Base-by-base conservation (phyloP, 2,329 filamentous ascomycete genomes). In the Xylariales sp. region DNA sequence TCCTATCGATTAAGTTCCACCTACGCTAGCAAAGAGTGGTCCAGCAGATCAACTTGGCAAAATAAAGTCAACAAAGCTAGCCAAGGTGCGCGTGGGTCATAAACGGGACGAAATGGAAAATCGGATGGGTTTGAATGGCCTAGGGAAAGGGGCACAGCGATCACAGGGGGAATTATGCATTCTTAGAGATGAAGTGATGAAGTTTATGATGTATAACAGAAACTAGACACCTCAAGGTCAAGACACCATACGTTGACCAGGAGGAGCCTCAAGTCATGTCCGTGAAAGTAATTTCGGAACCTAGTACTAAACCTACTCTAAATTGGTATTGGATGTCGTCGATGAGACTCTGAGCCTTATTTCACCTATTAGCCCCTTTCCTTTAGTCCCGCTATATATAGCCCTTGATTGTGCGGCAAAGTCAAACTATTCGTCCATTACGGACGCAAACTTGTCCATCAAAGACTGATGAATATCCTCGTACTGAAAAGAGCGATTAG, bases 361-460 rank as follows among this genome's bases (percentile, higher is more conserved):
- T 28, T n/a, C 57, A 10, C 68, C 41, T 54, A 55, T 59, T 62
- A 53, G 18, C 36, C 16, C 16, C 12, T 39, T 10, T 10, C 28
- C 57, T 39, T 36, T 61, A 16, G 12, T 59, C 30, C 34, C 16
- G 34, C 41, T 69, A 64, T 69, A 61, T 69, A 71, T 52, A 58
- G 55, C 56, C 46, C 64, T 46, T 57, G 23, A 52, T 60, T 53
- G 18, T 43, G n/a, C 12, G 58, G 53, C 61, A 59, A 64, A 39
- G 46, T 16, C 39, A 54, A 45, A 63, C 81, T 94, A 99, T 87
- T 98, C 95, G 82, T 99, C 96, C 80, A 93, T 89, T 68, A 99
- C 95, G 46, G 94, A 91, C 57, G 96, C 96, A 83, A 99, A 99
- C 85, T 97, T 97, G 84, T 99, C 96, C 75, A 92, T 90, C 94